Conservation (phyloP, 2,329 filamentous ascomycete genomes). For the Phaeosphaeriaceae sp. region DNA sequence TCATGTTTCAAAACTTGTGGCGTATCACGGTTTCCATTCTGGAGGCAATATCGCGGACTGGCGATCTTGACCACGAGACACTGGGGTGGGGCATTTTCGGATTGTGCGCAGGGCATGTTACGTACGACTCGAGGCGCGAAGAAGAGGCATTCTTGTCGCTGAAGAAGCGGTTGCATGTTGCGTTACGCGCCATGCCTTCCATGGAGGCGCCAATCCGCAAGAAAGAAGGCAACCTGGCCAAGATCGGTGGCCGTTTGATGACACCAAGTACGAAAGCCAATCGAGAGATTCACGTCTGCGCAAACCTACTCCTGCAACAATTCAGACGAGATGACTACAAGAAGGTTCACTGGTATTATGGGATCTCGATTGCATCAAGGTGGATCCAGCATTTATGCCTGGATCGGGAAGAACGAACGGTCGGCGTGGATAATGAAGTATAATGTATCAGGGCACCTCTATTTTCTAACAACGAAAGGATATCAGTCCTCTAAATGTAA, state of each 20-base stretch:
- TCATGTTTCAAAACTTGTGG: conserved; percentile 22
- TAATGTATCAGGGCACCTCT: too few relatives aligned
- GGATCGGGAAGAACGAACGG: neutral
- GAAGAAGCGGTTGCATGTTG: conserved; percentile 19
- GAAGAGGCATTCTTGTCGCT: conserved; percentile 9
- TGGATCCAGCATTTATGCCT: conserved; percentile 15
- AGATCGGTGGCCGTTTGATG: conserved; percentile 3
- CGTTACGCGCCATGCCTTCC: conserved; percentile 14
- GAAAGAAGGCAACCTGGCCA: neutral
- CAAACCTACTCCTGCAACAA: conserved; percentile 23
- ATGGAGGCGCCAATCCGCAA: conserved; percentile 8
- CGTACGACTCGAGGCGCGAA: neutral
- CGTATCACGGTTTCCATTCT: conserved; percentile 14
- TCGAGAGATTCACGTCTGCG: conserved; percentile 22
- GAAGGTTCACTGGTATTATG: conserved; percentile 25
- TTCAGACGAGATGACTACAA: conserved; percentile 20
- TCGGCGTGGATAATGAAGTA: too few relatives aligned
- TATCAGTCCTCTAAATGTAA: too few relatives aligned
- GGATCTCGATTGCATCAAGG: conserved; percentile 21
- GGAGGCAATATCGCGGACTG: conserved; percentile 13
- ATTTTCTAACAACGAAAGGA: too few relatives aligned
- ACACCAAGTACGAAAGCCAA: conserved; percentile 13
- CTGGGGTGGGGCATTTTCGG: conserved; percentile 29
- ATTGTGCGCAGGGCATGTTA: conserved; percentile 23
- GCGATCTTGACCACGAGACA: conserved; percentile 16